A percentile compares a stretch with the other conserved stretches of the same genome.
phyloP scores from a whole-genome alignment of 495 filamentous ascomycete genomes.

The Cryomyces antarcticus region DNA sequence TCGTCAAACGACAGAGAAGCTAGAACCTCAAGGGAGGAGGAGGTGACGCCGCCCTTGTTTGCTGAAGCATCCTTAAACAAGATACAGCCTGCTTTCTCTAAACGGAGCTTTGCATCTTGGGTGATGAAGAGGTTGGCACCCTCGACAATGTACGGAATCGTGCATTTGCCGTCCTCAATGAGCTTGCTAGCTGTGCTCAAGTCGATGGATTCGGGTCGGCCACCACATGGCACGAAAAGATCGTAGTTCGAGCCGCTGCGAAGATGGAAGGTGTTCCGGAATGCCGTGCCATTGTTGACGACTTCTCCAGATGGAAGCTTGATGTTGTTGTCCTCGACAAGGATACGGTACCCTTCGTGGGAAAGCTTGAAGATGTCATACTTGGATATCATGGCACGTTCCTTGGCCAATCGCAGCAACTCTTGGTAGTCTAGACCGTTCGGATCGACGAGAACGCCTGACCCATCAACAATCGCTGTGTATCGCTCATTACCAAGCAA shows the following conservation, averaged over 20 bases:
- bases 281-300: conserved; percentile 75
- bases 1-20: conserved; percentile 90
- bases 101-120: conserved; percentile 86
- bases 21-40: conserved; percentile 90
- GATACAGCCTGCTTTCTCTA: conserved; percentile 84
- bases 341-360: conserved; percentile 69
- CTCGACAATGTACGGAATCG: conserved; percentile 88
- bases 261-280: conserved; percentile 94
- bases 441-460: conserved; percentile 85
- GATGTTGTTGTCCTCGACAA: conserved; percentile 77
- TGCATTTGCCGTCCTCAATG: conserved; percentile 61
- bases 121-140: conserved; percentile 98
- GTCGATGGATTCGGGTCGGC: conserved; percentile 91
- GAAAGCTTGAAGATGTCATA: conserved; percentile 79
- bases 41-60: conserved; percentile 97
- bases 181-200: conserved; percentile 66
- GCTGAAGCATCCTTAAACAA: conserved; percentile 95
- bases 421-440: conserved; percentile 73
- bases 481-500: conserved; percentile 90
- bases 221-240: conserved; percentile 88
- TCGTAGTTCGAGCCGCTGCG: conserved; percentile 58
- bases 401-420: conserved; percentile 64
- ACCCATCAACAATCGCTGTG: conserved; percentile 49
- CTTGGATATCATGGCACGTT: conserved; percentile 70
- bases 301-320: conserved; percentile 70